Evolutionary conservation across 2,329 filamentous ascomycete species (phyloP).

Genomic region (Sporothrix globosa): DNA sequence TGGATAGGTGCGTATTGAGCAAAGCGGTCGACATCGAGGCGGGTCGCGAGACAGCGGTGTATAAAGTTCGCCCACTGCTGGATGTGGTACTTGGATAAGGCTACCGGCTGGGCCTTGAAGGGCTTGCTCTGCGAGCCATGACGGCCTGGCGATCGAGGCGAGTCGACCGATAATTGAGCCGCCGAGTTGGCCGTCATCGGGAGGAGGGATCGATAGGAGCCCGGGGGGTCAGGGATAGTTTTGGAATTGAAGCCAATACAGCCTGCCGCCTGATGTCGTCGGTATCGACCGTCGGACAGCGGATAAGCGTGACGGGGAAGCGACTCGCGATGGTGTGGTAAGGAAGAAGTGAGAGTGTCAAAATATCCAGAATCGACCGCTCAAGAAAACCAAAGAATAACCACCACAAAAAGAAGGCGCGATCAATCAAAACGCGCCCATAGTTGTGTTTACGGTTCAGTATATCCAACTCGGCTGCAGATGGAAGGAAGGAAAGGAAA

Average conservation of each 20-base stretch:
- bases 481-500: neutral
- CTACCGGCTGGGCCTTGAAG: slow-evolving; percentile 27
- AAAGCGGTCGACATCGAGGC: slow-evolving; percentile 59
- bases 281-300: neutral
- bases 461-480: neutral
- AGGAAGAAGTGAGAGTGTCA: neutral
- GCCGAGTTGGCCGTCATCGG: slow-evolving; percentile 21
- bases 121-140: neutral
- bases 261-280: too few species aligned
- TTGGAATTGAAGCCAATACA: neutral
- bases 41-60: slow-evolving; percentile 52
- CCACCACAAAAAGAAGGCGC: neutral
- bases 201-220: neutral
- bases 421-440: neutral
- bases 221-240: neutral
- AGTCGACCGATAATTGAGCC: slow-evolving; percentile 1
- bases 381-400: neutral
- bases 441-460: neutral
- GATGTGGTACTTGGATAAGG: slow-evolving; percentile 34
- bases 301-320: neutral
- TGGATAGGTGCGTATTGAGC: slow-evolving; percentile 55
- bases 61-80: slow-evolving; percentile 58
- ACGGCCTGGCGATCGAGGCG: slow-evolving; percentile 10
- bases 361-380: neutral
- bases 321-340: neutral